Conservation (phyloP, 1,139 yeast species). For the Scheffersomyces lignicola region DNA sequence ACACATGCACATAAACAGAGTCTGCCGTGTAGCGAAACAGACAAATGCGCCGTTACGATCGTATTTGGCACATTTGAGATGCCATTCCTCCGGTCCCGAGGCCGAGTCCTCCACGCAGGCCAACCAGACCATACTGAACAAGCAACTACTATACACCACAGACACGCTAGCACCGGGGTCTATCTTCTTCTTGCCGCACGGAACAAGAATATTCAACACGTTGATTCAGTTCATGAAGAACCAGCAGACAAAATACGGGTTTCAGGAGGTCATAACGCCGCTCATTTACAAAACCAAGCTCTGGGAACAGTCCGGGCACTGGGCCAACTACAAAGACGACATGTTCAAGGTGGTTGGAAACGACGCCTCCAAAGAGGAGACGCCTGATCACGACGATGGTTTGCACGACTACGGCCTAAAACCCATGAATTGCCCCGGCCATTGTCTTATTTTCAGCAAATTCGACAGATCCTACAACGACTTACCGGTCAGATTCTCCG, state of each 20-base stretch:
- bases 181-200: constrained; percentile 86
- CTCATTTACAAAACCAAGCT: constrained; percentile 79
- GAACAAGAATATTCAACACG: constrained; percentile 81
- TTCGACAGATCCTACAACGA: constrained; percentile 88
- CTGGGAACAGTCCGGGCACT: constrained; percentile 94
- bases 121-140: constrained; percentile 53
- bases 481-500: constrained; percentile 85
- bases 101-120: constrained; percentile 33
- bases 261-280: constrained; percentile 92
- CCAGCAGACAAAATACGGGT: constrained; percentile 81
- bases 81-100: constrained; percentile 1
- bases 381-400: constrained; percentile 25
- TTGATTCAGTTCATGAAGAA: constrained; percentile 78
- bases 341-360: constrained; percentile 80
- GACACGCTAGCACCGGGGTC: constrained; percentile 87
- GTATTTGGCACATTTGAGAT: not conserved
- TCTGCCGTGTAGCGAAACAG: too few species aligned
- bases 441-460: constrained; percentile 80
- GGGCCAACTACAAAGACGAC: constrained; percentile 93
- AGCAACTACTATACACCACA: constrained; percentile 72
- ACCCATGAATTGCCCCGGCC: constrained; percentile 99
- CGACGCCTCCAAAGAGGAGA: constrained; percentile 34
- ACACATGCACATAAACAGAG: too few species aligned
- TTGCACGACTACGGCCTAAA: constrained; percentile 75
- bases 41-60: too few species aligned